Evolutionary conservation across 2,329 filamentous ascomycete species (phyloP), one percentile per base, ranked within the genome.

Genomic region (Colletotrichum agaves): DNA sequence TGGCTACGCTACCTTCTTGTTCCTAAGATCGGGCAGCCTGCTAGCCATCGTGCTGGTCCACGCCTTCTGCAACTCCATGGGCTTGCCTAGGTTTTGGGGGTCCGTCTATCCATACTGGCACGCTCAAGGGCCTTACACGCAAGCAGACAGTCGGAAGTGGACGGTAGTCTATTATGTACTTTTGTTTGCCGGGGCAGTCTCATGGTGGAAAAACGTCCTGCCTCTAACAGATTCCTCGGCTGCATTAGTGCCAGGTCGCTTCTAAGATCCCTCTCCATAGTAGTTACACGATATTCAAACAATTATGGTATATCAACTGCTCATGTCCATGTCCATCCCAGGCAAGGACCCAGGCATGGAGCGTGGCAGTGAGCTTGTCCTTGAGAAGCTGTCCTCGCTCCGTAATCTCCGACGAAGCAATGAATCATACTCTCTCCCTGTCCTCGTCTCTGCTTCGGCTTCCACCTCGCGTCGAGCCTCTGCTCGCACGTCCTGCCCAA

Each of bases 41-140:
- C 84, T 90, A 44, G 90, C 92, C 12, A 91, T 91, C 35, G 90
- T 95, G 60, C 75, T 90, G 19, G 90, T 93, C 5, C 96, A 99
- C 75, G 86, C 88, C 10, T 96, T 98, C 76, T 99, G 96, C 82
- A 99, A 99, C 76, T 92, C 88, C 82, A 92, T 94, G 86, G 96
- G 96, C 7, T 82, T 98, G 56, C 96, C 96, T 21, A 87, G 94
- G 6, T 80, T 98, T 66, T 97, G 92, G 90, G 95, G 96, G 1
- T 83, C 87, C 8, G 88, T 98, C 3, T 87, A 90, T 73, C 87
- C 82, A 12, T 76, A 81, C 60, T 83, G 81, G 81, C 63, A 80
- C 13, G 27, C 17, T 21, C 44, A 37, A 27, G 53, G 64, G 46
- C 50, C 37, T 21, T n/a, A 53, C n/a, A 33, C 37, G 21, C 52